Conservation (phyloP, 441 rosid genomes). For the Bocquillonia castaneifolia region DNA sequence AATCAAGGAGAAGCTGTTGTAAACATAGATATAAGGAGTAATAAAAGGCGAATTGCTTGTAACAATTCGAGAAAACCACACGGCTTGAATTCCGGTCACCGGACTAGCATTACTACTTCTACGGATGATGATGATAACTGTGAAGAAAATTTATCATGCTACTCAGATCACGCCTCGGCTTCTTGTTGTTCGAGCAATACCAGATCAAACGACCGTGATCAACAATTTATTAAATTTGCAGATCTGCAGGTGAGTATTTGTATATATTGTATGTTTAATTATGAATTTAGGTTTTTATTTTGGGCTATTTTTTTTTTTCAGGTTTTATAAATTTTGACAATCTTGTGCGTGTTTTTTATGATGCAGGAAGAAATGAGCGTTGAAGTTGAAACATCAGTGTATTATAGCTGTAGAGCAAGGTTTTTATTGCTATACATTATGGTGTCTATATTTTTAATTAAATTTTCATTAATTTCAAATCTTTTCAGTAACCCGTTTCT, state of each 20-base stretch:
- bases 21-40: constrained; percentile 38
- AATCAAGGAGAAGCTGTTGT: constrained; percentile 20
- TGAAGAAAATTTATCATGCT: no score
- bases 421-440: no score
- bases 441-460: no score
- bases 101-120: background rate
- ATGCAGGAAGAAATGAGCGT: constrained; percentile 50
- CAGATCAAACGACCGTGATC: constrained; percentile 41
- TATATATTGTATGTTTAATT: background rate
- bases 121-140: no score
- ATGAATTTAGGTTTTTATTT: no score
- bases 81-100: constrained; percentile 15
- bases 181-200: constrained; percentile 63
- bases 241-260: constrained; percentile 56
- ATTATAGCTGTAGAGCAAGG: constrained; percentile 41
- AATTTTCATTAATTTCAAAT: background rate
- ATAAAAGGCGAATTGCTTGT: constrained; percentile 20
- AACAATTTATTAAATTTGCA: constrained; percentile 30
- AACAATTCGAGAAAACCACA: constrained; percentile 9
- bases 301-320: background rate
- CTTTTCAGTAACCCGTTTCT: background rate
- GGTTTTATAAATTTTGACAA: background rate
- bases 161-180: constrained; percentile 31
- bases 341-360: constrained; percentile 5
- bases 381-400: constrained; percentile 56